Base-by-base conservation (phyloP, 1,284 basidiomycete species). In the Papiliotrema nemorosa region DNA sequence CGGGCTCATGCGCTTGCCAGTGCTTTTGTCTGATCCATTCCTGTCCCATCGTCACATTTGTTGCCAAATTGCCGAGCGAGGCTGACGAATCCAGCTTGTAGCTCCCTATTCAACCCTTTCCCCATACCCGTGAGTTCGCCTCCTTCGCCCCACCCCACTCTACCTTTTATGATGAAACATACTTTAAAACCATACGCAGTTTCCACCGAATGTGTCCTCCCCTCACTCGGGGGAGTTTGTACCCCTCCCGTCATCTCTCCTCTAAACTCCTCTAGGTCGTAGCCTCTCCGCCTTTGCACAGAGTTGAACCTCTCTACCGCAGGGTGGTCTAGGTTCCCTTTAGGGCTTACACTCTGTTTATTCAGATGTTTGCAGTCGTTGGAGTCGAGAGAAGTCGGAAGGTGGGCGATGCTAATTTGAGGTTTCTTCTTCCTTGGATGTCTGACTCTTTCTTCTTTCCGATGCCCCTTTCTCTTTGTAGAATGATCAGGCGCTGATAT, bases 391-490 rank as follows among this genome's bases (percentile, higher is more conserved):
- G 48, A 54, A 59, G 57, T 49, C 55, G 53, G 53, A 43, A 35
- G 46, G 49, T 55, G 59, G 62, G 60, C 65, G 69, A 72, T 70
- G 69, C 69, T 56, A 66, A 58, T 50, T 70, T 70, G 71, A 73
- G 68, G 72, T 67, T 66, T 71, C 64, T 63, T 68, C 73, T 75
- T 75, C 73, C 73, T 75, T 75, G 73, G 72, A 74, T 74, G 73
- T 75, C 73, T 75, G 73, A 75, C 49, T 58, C 55, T 49, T 43
- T 25, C 47, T 29, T 55, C 44, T 42, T 42, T 27, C 44, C 39
- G 35, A 22, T 41, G 22, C 42, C 35, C 45, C 49, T 47, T 42
- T 40, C 24, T 38, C 21, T 56, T 41, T 18, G 16, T 24, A 9
- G 16, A 27, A 22, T 18, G 45, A 13, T 20, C 36, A 35, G 12